Evolutionary conservation across 2,329 filamentous ascomycete species (phyloP).

Genomic region (Seiridium unicorne): DNA sequence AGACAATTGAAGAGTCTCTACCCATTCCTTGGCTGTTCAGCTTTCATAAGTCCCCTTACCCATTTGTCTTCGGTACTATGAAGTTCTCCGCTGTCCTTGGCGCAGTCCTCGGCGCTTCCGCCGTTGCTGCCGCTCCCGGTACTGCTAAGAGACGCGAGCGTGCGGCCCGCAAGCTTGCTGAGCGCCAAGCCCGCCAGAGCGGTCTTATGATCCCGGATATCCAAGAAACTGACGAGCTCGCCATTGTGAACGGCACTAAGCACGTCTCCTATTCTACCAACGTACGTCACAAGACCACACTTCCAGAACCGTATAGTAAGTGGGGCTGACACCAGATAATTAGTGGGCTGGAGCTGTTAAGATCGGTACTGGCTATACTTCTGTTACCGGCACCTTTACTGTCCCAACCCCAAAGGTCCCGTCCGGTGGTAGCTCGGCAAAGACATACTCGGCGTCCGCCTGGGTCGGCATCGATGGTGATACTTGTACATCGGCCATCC

Average conservation of each 20-base stretch:
- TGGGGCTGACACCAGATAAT: too few species aligned
- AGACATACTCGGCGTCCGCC: constrained; percentile 36
- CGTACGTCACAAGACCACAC: constrained; percentile 9
- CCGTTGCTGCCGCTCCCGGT: constrained; percentile 43
- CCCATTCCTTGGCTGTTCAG: background rate
- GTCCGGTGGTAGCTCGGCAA: constrained; percentile 19
- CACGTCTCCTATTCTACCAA: constrained; percentile 53
- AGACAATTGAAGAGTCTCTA: background rate
- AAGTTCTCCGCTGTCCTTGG: constrained; percentile 41
- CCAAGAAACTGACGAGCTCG: background rate
- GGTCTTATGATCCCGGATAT: background rate
- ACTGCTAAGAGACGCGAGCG: constrained; percentile 36
- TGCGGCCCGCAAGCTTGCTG: constrained; percentile 22
- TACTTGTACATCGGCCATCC: constrained; percentile 50
- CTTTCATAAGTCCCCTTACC: background rate
- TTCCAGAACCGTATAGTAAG: too few species aligned
- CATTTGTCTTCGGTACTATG: constrained; percentile 32
- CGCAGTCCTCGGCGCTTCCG: constrained; percentile 36
- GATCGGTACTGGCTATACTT: constrained; percentile 31
- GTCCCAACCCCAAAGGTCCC: constrained; percentile 44
- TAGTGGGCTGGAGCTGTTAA: constrained; percentile 57
- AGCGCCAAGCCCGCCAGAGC: constrained; percentile 10
- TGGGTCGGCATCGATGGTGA: constrained; percentile 65
- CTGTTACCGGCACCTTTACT: constrained; percentile 52
- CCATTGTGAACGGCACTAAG: background rate